Base-by-base conservation (phyloP, 169 alveolate species). In the Perkinsus marinus region DNA sequence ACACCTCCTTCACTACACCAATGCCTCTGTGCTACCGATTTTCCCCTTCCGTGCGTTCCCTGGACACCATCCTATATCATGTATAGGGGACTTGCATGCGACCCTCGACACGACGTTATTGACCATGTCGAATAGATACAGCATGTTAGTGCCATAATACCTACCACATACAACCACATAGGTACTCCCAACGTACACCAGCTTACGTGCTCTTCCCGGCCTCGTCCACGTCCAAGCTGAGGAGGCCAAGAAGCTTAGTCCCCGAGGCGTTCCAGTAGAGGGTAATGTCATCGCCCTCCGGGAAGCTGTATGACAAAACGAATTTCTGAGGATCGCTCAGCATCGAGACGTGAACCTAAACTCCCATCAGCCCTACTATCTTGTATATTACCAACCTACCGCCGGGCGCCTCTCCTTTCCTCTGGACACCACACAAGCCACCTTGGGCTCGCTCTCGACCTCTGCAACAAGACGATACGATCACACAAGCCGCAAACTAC, bases 181-280 rank as follows among this genome's bases (percentile, higher is more conserved):
- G n/a, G n/a, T n/a, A n/a, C n/a, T n/a, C n/a, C n/a, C n/a, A n/a
- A n/a, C n/a, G n/a, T n/a, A n/a, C n/a, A n/a, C 10, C 93, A n/a
- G 93, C 91, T 39, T 94, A 96, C 91, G 94, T 95, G 36, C 93
- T 96, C 34, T 94, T 93, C 91, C 95, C 94, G 43, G 96, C 92
- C 90, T 94, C 94, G 38, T 95, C 94, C 41, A 95, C 93, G 34
- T 57, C 79, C 26, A 57, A 26, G 22, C 79, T 57, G 22, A 57
- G 79, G 7, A 57, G 79, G 68, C 95, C 91, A 34, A 95, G 89
- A n/a, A 95, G 93, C 0, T 95, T 68, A 30, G 93, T 93, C 39
- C 96, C 97, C 39, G 69, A 93, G 91, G 91, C 92, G 89, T 94
- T 95, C 97, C 97, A 95, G 34, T 93, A 95, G 37, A 95, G 68